Evolutionary conservation across 306 rosid species (phyloP).

Genomic region (Styphnolobium japonicum): DNA sequence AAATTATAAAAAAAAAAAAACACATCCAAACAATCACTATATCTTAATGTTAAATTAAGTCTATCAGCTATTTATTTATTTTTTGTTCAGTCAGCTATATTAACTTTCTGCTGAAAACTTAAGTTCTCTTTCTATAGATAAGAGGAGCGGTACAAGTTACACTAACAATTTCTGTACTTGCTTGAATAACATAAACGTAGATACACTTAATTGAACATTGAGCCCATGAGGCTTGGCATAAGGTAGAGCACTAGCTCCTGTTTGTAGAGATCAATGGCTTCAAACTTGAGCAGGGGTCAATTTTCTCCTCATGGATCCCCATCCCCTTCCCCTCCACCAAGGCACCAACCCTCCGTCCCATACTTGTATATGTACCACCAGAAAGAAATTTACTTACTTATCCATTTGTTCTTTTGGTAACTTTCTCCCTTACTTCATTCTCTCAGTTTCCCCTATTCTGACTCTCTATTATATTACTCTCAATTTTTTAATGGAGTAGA

Average conservation of each 20-base stretch:
- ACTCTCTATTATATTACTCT: not conserved
- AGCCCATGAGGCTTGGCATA: not conserved
- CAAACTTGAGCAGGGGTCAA: not conserved
- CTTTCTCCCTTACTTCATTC: not conserved
- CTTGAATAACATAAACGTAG: not conserved
- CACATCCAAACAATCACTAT: too few relatives aligned
- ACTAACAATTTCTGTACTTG: not conserved
- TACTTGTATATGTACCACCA: not conserved
- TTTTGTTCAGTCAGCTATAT: not conserved
- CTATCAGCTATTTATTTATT: not conserved
- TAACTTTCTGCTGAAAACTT: not conserved
- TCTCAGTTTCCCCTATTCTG: not conserved
- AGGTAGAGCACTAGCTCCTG: not conserved
- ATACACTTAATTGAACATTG: not conserved
- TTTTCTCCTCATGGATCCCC: not conserved
- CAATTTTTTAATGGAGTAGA: conserved; percentile 44
- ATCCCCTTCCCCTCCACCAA: not conserved
- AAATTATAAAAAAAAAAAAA: too few relatives aligned
- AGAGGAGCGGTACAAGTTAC: not conserved
- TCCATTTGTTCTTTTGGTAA: not conserved
- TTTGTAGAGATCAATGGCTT: not conserved
- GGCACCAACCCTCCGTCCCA: not conserved
- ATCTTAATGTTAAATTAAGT: not conserved
- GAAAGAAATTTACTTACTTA: not conserved
- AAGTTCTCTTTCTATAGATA: too few relatives aligned